Evolutionary conservation across 1,139 yeast species (phyloP).

Genomic region (Candida albicans): DNA sequence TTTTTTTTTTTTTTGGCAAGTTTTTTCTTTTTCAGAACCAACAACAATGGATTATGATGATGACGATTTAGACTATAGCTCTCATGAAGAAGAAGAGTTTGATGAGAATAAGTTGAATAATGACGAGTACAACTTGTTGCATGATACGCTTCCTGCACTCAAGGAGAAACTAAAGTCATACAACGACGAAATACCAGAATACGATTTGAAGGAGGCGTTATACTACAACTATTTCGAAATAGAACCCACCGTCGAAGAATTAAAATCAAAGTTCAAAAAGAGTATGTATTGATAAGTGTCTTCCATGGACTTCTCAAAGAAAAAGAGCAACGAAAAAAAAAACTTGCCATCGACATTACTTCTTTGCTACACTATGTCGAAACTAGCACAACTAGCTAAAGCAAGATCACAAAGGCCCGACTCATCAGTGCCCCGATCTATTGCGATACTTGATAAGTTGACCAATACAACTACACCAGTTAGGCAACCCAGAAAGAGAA

Average conservation of each 20-base stretch:
- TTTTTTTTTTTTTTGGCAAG: no score
- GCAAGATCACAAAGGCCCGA: conserved; percentile 17
- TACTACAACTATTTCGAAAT: conserved; percentile 62
- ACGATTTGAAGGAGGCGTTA: conserved; percentile 57
- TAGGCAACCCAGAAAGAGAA: conserved; percentile 5
- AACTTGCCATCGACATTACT: no score
- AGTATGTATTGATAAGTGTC: conserved; percentile 37
- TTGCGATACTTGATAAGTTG: conserved; percentile 24
- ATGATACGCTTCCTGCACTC: conserved; percentile 41
- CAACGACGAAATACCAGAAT: conserved; percentile 49
- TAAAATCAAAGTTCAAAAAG: conserved; percentile 47
- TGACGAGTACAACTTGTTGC: conserved; percentile 43
- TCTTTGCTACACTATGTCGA: no score
- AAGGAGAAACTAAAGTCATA: conserved; percentile 35
- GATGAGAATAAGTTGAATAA: conserved; percentile 22
- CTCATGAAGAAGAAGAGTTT: conserved; percentile 19
- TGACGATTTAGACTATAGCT: conserved; percentile 16
- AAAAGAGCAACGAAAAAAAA: no score
- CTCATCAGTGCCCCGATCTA: conserved; percentile 15
- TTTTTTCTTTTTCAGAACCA: background rate
- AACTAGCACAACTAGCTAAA: conserved; percentile 23
- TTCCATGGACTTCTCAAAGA: conserved; percentile 3
- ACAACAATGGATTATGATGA: conserved; percentile 17
- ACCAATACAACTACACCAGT: conserved; percentile 3
- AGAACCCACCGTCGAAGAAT: conserved; percentile 51